These are phyloP conservation scores for Trichomonas gallinae DNA, from an alignment of 208 protist species.

Conservation along the genomic window DNA sequence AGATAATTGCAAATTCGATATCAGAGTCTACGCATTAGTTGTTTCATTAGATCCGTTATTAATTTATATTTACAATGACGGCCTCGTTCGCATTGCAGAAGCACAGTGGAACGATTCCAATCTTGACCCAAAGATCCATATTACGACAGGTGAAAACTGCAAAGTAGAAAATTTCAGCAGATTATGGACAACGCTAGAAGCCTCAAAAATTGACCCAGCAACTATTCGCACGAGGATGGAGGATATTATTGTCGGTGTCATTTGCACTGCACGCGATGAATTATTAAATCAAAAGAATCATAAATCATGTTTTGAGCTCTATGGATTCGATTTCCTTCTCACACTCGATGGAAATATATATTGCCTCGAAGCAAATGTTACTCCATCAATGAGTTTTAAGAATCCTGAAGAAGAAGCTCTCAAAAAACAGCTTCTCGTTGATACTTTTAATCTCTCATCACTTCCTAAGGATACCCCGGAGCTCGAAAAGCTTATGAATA, in stretches of 20 bases:
- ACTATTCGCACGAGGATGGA: conserved; percentile 13
- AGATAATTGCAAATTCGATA: conserved; percentile 37
- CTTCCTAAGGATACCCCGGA: not conserved
- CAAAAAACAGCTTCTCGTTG: not conserved
- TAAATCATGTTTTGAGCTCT: conserved; percentile 69
- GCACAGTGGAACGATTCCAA: not conserved
- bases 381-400: conserved; percentile 20
- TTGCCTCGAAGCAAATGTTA: conserved; percentile 79
- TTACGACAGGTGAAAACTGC: conserved; percentile 33
- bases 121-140: conserved; percentile 13
- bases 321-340: conserved; percentile 81
- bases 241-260: conserved; percentile 14
- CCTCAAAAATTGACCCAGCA: not conserved
- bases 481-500: not conserved
- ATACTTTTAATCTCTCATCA: not conserved
- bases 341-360: conserved; percentile 69
- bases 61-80: conserved; percentile 32
- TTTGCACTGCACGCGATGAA: conserved; percentile 28
- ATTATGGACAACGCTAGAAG: not conserved
- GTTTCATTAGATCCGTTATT: conserved; percentile 32
- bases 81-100: conserved; percentile 34
- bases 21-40: conserved; percentile 38
- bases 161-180: conserved; percentile 32
- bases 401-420: not conserved
- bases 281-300: not conserved